A percentile compares a stretch with the other conserved stretches of the same genome.
phyloP scores from a whole-genome alignment of 345 rosid species.

The Angophora floribunda region DNA sequence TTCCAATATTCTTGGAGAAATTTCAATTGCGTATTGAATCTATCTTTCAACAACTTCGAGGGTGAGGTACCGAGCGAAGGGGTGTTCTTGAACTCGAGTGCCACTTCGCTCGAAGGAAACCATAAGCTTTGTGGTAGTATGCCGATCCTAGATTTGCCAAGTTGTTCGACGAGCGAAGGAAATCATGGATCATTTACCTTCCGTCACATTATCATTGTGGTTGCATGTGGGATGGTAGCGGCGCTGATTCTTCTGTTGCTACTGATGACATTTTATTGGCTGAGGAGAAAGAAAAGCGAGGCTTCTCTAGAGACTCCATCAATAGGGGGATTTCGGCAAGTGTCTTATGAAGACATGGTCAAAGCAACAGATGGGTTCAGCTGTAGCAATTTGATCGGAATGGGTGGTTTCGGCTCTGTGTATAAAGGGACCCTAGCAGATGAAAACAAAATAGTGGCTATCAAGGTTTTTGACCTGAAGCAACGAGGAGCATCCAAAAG shows the following conservation, averaged over 20 bases:
- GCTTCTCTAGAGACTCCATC: neutral
- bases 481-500: neutral
- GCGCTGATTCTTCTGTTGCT: neutral
- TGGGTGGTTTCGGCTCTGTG: conserved; percentile 3
- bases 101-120: neutral
- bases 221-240: too few relatives aligned
- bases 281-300: neutral
- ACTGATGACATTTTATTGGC: neutral
- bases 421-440: neutral
- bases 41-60: conserved; percentile 9
- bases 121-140: conserved; percentile 5
- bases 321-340: neutral
- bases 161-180: neutral
- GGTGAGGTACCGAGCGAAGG: conserved; percentile 11
- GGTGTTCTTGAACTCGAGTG: neutral
- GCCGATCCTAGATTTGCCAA: neutral
- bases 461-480: conserved; percentile 6
- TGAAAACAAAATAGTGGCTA: neutral
- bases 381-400: neutral
- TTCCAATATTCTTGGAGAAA: neutral
- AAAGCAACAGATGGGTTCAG: conserved; percentile 7
- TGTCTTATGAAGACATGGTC: neutral
- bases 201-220: neutral
- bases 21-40: neutral
- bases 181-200: neutral